These are phyloP conservation scores for Termitomyces sp. DNA, from an alignment of 768 basidiomycete species.

Conservation along the genomic window DNA sequence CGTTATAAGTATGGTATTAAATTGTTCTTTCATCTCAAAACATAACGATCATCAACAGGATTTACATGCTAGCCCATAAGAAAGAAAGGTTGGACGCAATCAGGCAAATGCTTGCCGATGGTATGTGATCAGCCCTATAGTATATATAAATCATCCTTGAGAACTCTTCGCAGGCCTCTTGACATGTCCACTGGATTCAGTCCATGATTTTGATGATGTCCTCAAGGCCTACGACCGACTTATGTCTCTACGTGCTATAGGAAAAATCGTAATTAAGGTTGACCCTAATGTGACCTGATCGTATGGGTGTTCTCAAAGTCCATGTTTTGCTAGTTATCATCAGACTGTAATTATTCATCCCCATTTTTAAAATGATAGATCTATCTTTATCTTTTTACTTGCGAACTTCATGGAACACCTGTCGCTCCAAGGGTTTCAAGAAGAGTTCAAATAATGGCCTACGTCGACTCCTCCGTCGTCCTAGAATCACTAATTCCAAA, in stretches of 20 bases:
- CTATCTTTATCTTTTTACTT: too few species aligned
- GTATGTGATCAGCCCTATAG: slow-evolving; percentile 24
- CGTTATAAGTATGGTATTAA: slow-evolving; percentile 34
- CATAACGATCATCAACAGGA: slow-evolving; percentile 16
- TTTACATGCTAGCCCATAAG: slow-evolving; percentile 25
- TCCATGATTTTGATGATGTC: slow-evolving; percentile 48
- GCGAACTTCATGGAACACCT: too few species aligned
- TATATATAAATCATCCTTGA: not conserved
- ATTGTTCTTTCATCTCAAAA: not conserved
- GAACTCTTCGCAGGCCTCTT: slow-evolving; percentile 33
- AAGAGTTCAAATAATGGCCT: too few species aligned
- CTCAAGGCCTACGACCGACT: slow-evolving; percentile 58
- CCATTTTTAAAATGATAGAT: not conserved
- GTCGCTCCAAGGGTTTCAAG: too few species aligned
- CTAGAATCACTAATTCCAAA: not conserved
- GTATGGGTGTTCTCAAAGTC: not conserved
- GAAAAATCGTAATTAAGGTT: slow-evolving; percentile 62
- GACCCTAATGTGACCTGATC: slow-evolving; percentile 9
- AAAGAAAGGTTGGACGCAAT: slow-evolving; percentile 29
- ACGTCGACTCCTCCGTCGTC: not conserved
- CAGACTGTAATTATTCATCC: not conserved
- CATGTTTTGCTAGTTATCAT: not conserved
- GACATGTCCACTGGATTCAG: slow-evolving; percentile 53
- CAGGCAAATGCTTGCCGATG: slow-evolving; percentile 34
- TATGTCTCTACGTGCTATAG: slow-evolving; percentile 48